These are phyloP conservation scores for Linaria vulgaris DNA, from an alignment of 257 asterid species.

Conservation along the genomic window DNA sequence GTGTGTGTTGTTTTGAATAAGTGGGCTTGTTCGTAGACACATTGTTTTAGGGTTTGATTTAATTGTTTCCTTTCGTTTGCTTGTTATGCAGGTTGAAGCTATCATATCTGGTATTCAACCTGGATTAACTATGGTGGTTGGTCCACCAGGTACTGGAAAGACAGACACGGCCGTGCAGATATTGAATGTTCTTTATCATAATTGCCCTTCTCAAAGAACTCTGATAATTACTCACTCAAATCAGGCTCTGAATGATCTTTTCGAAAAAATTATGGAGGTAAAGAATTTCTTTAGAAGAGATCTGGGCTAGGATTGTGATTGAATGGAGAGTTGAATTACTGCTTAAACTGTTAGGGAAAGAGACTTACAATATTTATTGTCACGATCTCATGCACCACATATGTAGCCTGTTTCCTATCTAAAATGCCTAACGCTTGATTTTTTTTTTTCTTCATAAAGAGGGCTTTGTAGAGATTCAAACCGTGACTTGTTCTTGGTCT, in stretches of 20 bases:
- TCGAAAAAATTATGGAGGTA: constrained; percentile 99
- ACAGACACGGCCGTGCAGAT: constrained; percentile 98
- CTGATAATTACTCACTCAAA: constrained; percentile 96
- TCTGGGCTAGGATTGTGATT: no score
- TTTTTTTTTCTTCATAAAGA: no score
- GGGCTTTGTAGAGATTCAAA: no score
- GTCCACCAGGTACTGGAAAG: constrained; percentile 99
- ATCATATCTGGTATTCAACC: constrained; percentile 94
- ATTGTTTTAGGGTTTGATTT: constrained; percentile 1
- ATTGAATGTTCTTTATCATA: constrained; percentile 91
- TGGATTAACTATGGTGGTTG: constrained; percentile 97
- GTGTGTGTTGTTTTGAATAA: background rate
- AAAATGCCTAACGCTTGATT: no score
- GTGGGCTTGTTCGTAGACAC: background rate
- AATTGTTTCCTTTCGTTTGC: constrained; percentile 12
- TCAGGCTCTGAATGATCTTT: constrained; percentile 96
- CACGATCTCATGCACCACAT: no score
- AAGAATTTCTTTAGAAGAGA: background rate
- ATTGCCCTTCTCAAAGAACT: constrained; percentile 99
- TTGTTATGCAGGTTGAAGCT: constrained; percentile 70
- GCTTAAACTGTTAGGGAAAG: no score
- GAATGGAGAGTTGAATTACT: no score
- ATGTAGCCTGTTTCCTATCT: no score
- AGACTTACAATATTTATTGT: no score
- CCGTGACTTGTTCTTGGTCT: no score